Conservation (phyloP, 2,329 filamentous ascomycete species). For the Fusarium penzigii region DNA sequence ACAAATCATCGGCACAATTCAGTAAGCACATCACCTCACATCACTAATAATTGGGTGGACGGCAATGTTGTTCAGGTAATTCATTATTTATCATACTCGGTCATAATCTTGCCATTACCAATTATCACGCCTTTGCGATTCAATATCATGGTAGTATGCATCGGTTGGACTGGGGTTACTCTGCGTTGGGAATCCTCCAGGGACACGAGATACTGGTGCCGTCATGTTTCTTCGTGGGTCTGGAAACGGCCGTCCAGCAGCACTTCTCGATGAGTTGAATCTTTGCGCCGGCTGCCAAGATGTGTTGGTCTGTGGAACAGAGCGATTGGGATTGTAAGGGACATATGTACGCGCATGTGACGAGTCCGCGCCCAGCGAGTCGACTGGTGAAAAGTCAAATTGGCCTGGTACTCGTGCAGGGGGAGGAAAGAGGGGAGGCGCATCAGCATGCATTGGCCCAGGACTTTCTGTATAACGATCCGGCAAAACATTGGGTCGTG, state of each 20-base stretch:
- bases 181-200: not conserved
- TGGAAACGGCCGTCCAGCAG: conserved; percentile 39
- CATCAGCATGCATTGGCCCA: conserved; percentile 27
- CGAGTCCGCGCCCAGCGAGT: not conserved
- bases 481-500: conserved; percentile 19
- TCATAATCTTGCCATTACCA: conserved; percentile 21
- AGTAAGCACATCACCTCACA: not conserved
- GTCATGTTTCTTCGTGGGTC: conserved; percentile 48
- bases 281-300: not conserved
- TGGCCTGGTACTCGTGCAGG: conserved; percentile 33
- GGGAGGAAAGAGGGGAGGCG: conserved; percentile 36
- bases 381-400: conserved; percentile 31
- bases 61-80: conserved; percentile 1
- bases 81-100: conserved; percentile 12
- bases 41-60: not conserved
- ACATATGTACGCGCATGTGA: conserved; percentile 27
- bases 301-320: conserved; percentile 29
- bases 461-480: conserved; percentile 34
- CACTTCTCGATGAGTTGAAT: conserved; percentile 27
- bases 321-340: conserved; percentile 34
- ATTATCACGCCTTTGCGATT: conserved; percentile 35
- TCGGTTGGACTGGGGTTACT: conserved; percentile 14
- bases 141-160: conserved; percentile 40
- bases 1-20: not conserved
- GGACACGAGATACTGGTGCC: conserved; percentile 37